Percentiles rank a stretch among this genome's conserved stretches.
Evolutionary conservation across 768 basidiomycete genomes (phyloP).

Genomic region (Clavaria fumosa): DNA sequence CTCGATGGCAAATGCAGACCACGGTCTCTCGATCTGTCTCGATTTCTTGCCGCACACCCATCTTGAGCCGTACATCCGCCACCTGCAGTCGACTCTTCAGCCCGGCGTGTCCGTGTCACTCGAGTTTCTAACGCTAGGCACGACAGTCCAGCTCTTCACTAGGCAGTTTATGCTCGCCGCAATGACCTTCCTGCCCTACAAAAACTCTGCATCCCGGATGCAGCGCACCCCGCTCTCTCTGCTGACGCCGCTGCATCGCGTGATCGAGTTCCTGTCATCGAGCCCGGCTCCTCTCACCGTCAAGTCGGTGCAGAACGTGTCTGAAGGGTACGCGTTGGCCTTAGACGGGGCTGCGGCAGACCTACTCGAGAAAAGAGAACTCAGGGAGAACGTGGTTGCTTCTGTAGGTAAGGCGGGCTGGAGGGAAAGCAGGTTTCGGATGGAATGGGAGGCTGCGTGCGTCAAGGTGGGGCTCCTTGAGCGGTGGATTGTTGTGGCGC

Average conservation of each 20-base stretch:
- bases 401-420: conserved; percentile 22
- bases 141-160: conserved; percentile 20
- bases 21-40: conserved; percentile 3
- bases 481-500: conserved; percentile 31
- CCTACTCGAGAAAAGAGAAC: conserved; percentile 16
- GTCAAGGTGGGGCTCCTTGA: conserved; percentile 27
- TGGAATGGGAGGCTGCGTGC: conserved; percentile 38
- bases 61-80: conserved; percentile 13
- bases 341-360: conserved; percentile 15
- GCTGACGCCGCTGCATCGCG: conserved; percentile 21
- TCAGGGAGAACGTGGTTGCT: conserved; percentile 18
- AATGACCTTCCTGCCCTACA: conserved; percentile 27
- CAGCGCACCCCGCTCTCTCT: conserved; percentile 22
- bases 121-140: conserved; percentile 25
- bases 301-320: conserved; percentile 25
- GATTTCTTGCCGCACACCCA: conserved; percentile 12
- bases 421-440: conserved; percentile 31
- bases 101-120: conserved; percentile 12
- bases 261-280: conserved; percentile 23
- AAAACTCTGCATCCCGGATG: conserved; percentile 3
- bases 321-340: conserved; percentile 17
- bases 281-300: conserved; percentile 17
- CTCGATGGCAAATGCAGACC: too few species aligned
- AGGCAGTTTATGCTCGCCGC: conserved; percentile 26
- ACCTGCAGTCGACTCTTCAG: conserved; percentile 13